Evolutionary conservation across 2,329 filamentous ascomycete species (phyloP).

Genomic region (Mycosphaerella arachidis): DNA sequence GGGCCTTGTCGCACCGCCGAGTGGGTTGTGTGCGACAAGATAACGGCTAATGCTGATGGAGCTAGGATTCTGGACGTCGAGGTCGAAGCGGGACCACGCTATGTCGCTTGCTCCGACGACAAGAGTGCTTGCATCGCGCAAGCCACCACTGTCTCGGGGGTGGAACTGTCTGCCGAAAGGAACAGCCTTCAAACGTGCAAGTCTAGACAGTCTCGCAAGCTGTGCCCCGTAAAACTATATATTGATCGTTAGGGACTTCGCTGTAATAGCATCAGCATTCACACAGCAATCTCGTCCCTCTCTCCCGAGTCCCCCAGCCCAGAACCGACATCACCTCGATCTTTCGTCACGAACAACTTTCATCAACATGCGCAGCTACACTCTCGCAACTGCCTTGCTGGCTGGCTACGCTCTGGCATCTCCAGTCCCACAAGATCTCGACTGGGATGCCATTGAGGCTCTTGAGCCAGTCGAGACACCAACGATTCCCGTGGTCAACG

Average conservation of each 20-base stretch:
- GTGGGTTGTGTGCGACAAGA: not conserved
- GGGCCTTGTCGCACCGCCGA: not conserved
- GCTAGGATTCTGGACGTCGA: not conserved
- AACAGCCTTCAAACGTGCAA: not conserved
- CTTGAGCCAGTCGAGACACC: slow-evolving; percentile 12
- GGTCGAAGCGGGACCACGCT: not conserved
- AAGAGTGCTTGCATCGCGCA: not conserved
- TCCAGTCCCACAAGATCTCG: slow-evolving; percentile 23
- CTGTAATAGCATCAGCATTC: not conserved
- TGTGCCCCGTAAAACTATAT: not conserved
- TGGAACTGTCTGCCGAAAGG: not conserved
- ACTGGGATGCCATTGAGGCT: slow-evolving; percentile 19
- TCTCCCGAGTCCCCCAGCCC: not conserved
- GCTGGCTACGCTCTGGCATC: slow-evolving; percentile 19
- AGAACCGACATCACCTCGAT: not conserved
- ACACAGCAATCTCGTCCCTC: not conserved
- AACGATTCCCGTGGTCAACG: slow-evolving; percentile 18
- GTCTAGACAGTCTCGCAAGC: not conserved
- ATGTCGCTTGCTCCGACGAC: not conserved
- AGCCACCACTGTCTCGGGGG: not conserved
- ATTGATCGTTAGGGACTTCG: not conserved
- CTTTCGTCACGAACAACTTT: not conserved
- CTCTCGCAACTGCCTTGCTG: slow-evolving; percentile 14
- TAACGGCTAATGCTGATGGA: not conserved
- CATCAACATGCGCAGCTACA: slow-evolving; percentile 15